Base-by-base conservation (phyloP, 306 rosid species). In the Arachis hypogaea region DNA sequence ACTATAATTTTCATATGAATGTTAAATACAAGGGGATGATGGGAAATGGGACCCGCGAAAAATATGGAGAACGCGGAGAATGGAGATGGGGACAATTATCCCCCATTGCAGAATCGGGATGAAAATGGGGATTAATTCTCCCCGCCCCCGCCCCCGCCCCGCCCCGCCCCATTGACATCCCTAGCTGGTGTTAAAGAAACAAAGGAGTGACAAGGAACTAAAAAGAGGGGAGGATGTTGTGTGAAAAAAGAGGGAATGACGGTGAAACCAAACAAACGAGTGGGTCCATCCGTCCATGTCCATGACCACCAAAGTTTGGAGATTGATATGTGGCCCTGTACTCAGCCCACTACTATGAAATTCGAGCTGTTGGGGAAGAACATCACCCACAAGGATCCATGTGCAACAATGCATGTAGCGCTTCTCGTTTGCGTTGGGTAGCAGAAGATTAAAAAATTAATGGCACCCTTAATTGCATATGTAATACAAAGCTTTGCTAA, bases 271-370 rank as follows among this genome's bases (percentile, higher is more conserved):
- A 65, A 38, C 40, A 7, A 42, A 12, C 2, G 7, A 36, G 74
- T 80, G 74, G 81, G 83, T 7, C 77, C 89, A 67, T 33, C 2
- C 8, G 83, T 7, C 77, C 89, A 67, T 33, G 2, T 46, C 51
- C 51, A 49, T 6, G 1, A 49, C 0, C 44, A 56, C 14, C 12
- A 42, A 42, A 22, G 44, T 40, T 56, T 11, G 46, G 14, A 3
- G 44, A 71, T 28, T 57, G 45, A 44, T 11, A 22, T 16, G 61
- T 63, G 57, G 47, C 47, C 0, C 30, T 9, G 46, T 8, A 40
- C 28, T 12, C 14, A 11, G 16, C 36, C 64, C 63, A 59, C 63
- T 59, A 59, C 9, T n/a, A 3, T 43, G 7, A 43, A 45, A 45
- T 45, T 8, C 9, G 5, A 5, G 50, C 50, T 9, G 11, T 3